Evolutionary conservation across 495 filamentous ascomycete genomes (phyloP).

Genomic region (Penicillium antarcticum): DNA sequence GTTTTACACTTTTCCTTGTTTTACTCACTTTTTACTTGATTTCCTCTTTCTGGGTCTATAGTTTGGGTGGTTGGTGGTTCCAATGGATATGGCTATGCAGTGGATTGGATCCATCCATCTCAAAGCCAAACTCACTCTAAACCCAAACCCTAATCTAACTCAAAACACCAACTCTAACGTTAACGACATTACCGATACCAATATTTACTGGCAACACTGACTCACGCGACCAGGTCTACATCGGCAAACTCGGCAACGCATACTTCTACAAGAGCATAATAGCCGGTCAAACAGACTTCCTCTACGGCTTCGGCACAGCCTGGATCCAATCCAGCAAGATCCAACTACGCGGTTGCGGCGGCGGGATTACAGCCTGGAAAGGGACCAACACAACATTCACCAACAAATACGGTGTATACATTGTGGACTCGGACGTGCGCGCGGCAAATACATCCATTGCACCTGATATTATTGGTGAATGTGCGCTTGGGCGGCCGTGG

Average conservation of each 20-base stretch:
- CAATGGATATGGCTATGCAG: too few relatives aligned
- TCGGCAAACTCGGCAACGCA: slow-evolving; percentile 58
- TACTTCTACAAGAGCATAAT: slow-evolving; percentile 54
- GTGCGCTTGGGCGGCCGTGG: slow-evolving; percentile 58
- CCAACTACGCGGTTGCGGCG: slow-evolving; percentile 52
- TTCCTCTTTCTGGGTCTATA: background rate
- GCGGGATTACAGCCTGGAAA: slow-evolving; percentile 65
- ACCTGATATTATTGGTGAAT: slow-evolving; percentile 41
- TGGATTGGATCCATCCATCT: too few relatives aligned
- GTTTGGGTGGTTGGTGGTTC: too few relatives aligned
- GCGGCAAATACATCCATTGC: slow-evolving; percentile 52
- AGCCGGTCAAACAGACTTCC: slow-evolving; percentile 60
- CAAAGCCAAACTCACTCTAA: too few relatives aligned
- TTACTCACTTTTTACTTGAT: too few relatives aligned
- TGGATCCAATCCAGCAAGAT: slow-evolving; percentile 44
- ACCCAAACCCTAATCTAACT: too few relatives aligned
- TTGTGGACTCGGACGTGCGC: slow-evolving; percentile 45
- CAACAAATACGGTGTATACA: slow-evolving; percentile 63
- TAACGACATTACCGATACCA: background rate
- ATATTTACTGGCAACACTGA: background rate
- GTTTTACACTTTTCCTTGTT: too few relatives aligned
- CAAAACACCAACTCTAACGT: too few relatives aligned
- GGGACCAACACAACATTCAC: slow-evolving; percentile 59
- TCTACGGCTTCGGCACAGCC: slow-evolving; percentile 53
- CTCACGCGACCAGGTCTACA: slow-evolving; percentile 41